Percentiles rank a stretch among this genome's conserved stretches.
phyloP scores from a whole-genome alignment of 2,329 filamentous ascomycete species.

The Byssoonygena ceratinophila region DNA sequence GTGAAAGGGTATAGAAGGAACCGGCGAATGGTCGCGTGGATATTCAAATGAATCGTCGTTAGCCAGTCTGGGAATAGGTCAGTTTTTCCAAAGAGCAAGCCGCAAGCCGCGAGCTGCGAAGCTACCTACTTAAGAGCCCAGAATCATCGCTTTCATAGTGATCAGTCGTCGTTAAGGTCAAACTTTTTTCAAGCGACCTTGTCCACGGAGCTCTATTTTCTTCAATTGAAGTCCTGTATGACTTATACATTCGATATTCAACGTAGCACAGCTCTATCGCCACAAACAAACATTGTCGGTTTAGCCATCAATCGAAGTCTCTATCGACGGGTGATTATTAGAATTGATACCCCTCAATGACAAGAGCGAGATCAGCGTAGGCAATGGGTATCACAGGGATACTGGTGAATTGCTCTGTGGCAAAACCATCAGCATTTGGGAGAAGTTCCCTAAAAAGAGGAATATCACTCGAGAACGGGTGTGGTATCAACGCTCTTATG shows the following conservation, averaged over 20 bases:
- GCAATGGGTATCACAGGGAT: too few relatives aligned
- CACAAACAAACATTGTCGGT: background rate
- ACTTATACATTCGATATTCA: too few relatives aligned
- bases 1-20: too few relatives aligned
- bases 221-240: background rate
- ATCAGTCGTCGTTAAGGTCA: background rate
- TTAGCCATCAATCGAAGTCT: background rate
- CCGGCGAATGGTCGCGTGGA: too few relatives aligned
- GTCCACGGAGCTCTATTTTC: background rate
- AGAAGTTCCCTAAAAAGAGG: background rate
- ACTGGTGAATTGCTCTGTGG: too few relatives aligned
- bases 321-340: background rate
- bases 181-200: background rate
- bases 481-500: background rate
- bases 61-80: too few relatives aligned
- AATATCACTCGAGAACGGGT: background rate
- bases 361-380: background rate
- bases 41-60: too few relatives aligned
- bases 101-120: too few relatives aligned
- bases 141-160: background rate
- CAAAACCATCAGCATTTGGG: too few relatives aligned
- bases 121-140: too few relatives aligned
- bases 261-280: too few relatives aligned
- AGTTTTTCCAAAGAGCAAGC: too few relatives aligned
- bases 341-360: background rate